These are phyloP conservation scores for Marasmius fiardii DNA, from an alignment of 1,284 basidiomycete species.

Conservation along the genomic window DNA sequence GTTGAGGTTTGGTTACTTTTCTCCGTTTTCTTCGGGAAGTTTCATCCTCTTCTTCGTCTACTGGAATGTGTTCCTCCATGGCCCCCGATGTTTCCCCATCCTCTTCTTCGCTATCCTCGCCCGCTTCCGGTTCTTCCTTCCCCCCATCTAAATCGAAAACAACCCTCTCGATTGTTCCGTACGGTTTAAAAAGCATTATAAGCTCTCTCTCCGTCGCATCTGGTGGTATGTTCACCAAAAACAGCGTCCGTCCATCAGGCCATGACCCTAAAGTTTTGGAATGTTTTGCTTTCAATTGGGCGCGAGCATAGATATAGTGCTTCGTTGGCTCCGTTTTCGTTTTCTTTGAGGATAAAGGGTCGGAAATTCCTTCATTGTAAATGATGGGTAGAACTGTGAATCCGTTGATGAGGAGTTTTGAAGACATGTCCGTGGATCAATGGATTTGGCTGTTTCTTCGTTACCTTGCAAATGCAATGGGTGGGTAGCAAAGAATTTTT, in stretches of 20 bases:
- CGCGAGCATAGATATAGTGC: conserved; percentile 62
- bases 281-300: conserved; percentile 49
- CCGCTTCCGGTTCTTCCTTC: conserved; percentile 35
- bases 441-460: no score
- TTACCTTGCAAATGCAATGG: no score
- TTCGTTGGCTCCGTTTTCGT: conserved; percentile 26
- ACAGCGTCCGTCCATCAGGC: conserved; percentile 75
- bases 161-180: conserved; percentile 76
- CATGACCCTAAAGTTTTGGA: conserved; percentile 31
- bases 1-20: conserved; percentile 33
- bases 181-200: conserved; percentile 65
- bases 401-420: conserved; percentile 37
- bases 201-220: conserved; percentile 81
- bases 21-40: conserved; percentile 45
- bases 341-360: neutral
- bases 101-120: conserved; percentile 34
- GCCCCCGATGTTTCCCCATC: conserved; percentile 23
- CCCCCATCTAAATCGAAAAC: conserved; percentile 50
- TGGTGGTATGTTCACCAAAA: conserved; percentile 83
- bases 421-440: no score
- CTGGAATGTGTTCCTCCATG: neutral
- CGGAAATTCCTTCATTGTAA: conserved; percentile 43
- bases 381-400: conserved; percentile 59
- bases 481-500: no score
- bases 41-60: conserved; percentile 24